Evolutionary conservation across 108 stramenopile species (phyloP), one percentile per base, ranked within the genome.

Genomic region (Asterionellopsis glacialis): DNA sequence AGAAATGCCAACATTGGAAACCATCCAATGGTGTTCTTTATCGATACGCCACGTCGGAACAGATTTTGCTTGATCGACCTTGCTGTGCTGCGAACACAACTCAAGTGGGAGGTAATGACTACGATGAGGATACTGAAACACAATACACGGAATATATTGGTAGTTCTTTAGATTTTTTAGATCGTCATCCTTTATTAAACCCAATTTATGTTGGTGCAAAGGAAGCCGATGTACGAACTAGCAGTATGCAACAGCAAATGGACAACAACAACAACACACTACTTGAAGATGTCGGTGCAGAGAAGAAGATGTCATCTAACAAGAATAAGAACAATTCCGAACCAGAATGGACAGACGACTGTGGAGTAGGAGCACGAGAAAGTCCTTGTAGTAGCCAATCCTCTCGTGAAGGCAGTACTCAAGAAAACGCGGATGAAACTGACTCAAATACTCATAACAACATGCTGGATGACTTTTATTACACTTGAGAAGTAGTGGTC

Each of bases 31-130:
- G 55, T 16, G 23, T 57, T 28, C 70, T 72, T 15, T 58, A 58
- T 47, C 63, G 70, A 15, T 41, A 64, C 26, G 64, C 64, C 3
- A 55, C 12, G 13, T 27, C 64, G 6, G 64, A 72, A 45, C 59
- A 65, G 11, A 41, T 72, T 4, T 19, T 72, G 26, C 7, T 33
- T 2, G 33, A 33, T 33, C 33, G 33, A 33, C 33, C 33, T 5
- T 33, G 57, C 50, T 12, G 57, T 58, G 53, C n/a, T 33, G 27
- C 50, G 6, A 47, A 16, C 6, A 47, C 45, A 7, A 33, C 33
- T 7, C 33, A 33, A 33, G 52, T n/a, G 16, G 13, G 33, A 1
- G n/a, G 21, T 28, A 4, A 12, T 7, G 38, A 38, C 25, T 57
- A 65, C 28, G n/a, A 23, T 3, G 42, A 19, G 13, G 51, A 43